phyloP scores from a whole-genome alignment of 139 green algal species.

The Chlorella vulgaris region DNA sequence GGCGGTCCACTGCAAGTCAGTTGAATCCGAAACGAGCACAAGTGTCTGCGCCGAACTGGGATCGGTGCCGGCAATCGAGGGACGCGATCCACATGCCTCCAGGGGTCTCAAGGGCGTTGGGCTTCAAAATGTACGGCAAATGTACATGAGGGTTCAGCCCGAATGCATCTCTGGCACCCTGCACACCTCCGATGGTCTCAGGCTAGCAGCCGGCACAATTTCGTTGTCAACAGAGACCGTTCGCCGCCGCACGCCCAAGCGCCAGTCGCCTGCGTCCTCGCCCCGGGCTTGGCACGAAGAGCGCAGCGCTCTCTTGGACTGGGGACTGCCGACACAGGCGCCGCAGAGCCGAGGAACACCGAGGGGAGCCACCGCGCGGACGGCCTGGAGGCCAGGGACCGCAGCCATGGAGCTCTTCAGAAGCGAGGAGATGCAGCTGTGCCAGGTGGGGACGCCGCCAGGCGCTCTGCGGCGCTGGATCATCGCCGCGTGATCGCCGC shows the following conservation, averaged over 20 bases:
- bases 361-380: neutral
- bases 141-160: too few species aligned
- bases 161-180: too few species aligned
- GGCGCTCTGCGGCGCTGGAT: neutral
- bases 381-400: neutral
- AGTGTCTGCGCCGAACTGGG: too few species aligned
- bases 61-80: too few species aligned
- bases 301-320: neutral
- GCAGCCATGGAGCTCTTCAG: constrained; percentile 58
- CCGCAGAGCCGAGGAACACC: neutral
- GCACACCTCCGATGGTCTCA: too few species aligned
- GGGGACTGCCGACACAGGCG: neutral
- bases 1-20: too few species aligned
- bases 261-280: neutral
- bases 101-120: too few species aligned
- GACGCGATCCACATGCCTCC: too few species aligned
- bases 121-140: too few species aligned
- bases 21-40: too few species aligned
- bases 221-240: neutral
- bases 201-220: neutral
- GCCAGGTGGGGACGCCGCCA: too few species aligned
- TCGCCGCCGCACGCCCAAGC: neutral
- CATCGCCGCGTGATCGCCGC: neutral
- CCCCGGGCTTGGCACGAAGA: neutral
- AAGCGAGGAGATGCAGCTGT: constrained; percentile 95